Base-by-base conservation (phyloP, 2,329 filamentous ascomycete species). In the Calonectria pteridis region DNA sequence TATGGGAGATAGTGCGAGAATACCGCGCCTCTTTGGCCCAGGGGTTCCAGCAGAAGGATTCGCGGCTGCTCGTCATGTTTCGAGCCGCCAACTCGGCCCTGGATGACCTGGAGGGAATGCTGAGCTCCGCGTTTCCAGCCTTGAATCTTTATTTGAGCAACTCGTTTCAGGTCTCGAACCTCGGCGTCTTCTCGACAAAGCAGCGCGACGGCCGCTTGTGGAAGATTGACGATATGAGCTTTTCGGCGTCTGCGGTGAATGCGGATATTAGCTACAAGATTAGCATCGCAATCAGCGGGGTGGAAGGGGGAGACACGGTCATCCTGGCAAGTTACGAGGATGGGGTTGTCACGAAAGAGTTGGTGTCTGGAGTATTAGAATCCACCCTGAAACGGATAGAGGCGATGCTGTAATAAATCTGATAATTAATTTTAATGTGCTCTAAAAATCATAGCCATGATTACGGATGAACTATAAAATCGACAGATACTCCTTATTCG, bases 171-270 rank as follows among this genome's bases (percentile, higher is more conserved):
- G 58, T 77, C 16, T 77, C 76, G 0, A 77, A 77, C 16, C 51
- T 77, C 0, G 75, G 75, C 0, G 49, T 33, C 0, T 75, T 77
- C 40, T 31, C 53, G 10, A 23, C 35, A 6, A 43, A 50, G 4
- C 28, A 67, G 4, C 20, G 28, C 5, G 31, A 31, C 5, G 31
- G 4, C 6, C 37, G 65, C 4, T 55, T 28, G 13, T 77, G 76
- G 75, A 64, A 31, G n/a, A 73, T 77, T 11, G 73, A 76, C 7
- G 75, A 77, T 4, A 72, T 76, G 67, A 49, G 55, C 6, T 77
- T 77, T 37, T 77, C 76, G 5, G 71, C 75, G 18, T 50, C 71
- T 4, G 55, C 71, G 0, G 67, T 77, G 0, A 74, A 77, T 31
- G 75, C 71, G 0, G 76, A 63, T 2, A 66, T 75, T 16, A 70